Evolutionary conservation across 176 grass and related monocot species (phyloP).

Genomic region (Leersia perrieri): DNA sequence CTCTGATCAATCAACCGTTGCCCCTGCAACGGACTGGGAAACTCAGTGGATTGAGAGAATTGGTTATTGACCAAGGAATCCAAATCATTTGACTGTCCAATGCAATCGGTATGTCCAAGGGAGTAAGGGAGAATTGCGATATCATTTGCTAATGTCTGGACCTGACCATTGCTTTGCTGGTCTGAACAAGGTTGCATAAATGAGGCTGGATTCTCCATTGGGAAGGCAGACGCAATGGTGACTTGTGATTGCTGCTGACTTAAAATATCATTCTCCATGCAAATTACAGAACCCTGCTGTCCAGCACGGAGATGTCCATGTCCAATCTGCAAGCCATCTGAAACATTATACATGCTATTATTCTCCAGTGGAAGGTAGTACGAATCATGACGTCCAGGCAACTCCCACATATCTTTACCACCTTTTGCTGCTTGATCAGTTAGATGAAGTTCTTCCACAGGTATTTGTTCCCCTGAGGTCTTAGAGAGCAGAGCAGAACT

Average conservation of each 20-base stretch:
- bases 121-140: conserved; percentile 19
- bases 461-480: conserved; percentile 25
- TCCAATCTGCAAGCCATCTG: conserved; percentile 28
- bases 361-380: conserved; percentile 31
- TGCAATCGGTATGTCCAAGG: conserved; percentile 28
- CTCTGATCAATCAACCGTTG: conserved; percentile 27
- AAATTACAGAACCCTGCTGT: conserved; percentile 30
- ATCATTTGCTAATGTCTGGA: conserved; percentile 23
- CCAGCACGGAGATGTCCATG: conserved; percentile 32
- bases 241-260: conserved; percentile 22
- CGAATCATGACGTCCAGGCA: conserved; percentile 24
- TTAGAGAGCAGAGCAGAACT: conserved; percentile 18
- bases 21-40: conserved; percentile 31
- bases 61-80: conserved; percentile 29
- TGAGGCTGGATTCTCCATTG: conserved; percentile 22
- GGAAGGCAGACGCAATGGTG: conserved; percentile 23
- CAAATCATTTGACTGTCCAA: conserved; percentile 35
- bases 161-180: conserved; percentile 28
- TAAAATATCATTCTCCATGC: conserved; percentile 30
- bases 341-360: conserved; percentile 21
- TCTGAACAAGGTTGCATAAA: conserved; percentile 37
- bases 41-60: conserved; percentile 21
- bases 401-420: conserved; percentile 34
- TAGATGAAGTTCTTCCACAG: conserved; percentile 16
- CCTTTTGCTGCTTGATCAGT: conserved; percentile 22